Evolutionary conservation across 176 grass and related monocot species (phyloP).

Genomic region (Canna indica): DNA sequence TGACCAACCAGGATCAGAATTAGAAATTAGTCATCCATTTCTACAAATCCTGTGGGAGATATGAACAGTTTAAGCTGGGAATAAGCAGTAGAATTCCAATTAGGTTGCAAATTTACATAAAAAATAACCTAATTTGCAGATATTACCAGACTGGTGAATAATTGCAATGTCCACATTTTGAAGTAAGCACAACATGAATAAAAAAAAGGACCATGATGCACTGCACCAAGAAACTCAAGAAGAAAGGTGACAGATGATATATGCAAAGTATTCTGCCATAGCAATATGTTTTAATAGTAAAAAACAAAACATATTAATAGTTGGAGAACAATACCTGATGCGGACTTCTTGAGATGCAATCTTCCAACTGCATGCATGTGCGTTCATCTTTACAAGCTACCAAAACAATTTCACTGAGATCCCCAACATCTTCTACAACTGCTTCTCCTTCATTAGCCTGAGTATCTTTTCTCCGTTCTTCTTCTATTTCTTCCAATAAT

Average conservation of each 20-base stretch:
- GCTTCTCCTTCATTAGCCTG: slow-evolving; percentile 19
- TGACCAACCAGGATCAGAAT: background rate
- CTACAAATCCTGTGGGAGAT: background rate
- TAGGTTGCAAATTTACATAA: too few relatives aligned
- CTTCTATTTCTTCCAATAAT: slow-evolving; percentile 82
- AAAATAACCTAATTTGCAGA: background rate
- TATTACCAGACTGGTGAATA: background rate
- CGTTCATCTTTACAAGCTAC: slow-evolving; percentile 90
- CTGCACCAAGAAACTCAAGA: background rate
- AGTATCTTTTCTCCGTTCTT: slow-evolving; percentile 49
- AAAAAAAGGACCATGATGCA: background rate
- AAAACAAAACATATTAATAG: slow-evolving; percentile 6
- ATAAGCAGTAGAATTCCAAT: background rate
- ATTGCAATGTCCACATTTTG: background rate
- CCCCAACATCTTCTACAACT: slow-evolving; percentile 23
- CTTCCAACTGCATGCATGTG: slow-evolving; percentile 81
- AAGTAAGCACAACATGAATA: background rate
- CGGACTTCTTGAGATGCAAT: slow-evolving; percentile 59
- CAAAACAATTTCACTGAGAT: slow-evolving; percentile 49
- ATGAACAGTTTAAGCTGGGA: background rate
- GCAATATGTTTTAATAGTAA: background rate
- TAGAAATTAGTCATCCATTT: background rate
- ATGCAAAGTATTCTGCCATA: background rate
- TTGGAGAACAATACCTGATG: slow-evolving; percentile 39
- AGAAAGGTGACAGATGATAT: background rate